Evolutionary conservation across 2,329 filamentous ascomycete genomes (phyloP).

Genomic region (Didymella keratinophila): DNA sequence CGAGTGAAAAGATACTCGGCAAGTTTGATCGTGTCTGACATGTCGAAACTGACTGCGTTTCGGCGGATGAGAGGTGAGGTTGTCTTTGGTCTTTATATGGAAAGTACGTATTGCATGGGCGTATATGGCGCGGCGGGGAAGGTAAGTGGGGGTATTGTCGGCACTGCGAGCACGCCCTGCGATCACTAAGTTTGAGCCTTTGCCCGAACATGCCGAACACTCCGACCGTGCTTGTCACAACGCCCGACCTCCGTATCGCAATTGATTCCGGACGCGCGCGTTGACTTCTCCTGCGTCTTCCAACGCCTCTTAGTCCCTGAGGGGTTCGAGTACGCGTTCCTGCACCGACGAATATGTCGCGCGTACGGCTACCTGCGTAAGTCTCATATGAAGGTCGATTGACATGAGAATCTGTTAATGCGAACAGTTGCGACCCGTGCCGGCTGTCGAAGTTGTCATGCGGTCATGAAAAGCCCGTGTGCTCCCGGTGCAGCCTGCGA

Average conservation of each 20-base stretch:
- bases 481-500: constrained; percentile 3
- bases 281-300: background rate
- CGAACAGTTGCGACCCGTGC: background rate
- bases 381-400: background rate
- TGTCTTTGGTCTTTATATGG: background rate
- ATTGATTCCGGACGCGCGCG: background rate
- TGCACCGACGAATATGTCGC: background rate
- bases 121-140: background rate
- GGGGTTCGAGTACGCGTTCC: background rate
- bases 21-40: constrained; percentile 27
- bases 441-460: constrained; percentile 2
- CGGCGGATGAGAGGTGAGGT: too few relatives aligned
- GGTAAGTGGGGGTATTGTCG: background rate
- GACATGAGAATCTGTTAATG: background rate
- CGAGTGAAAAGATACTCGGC: constrained; percentile 36
- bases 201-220: too few relatives aligned
- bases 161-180: too few relatives aligned
- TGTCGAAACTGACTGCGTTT: background rate
- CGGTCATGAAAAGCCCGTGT: constrained; percentile 1
- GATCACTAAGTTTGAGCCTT: too few relatives aligned
- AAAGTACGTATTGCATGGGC: background rate
- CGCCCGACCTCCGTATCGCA: background rate
- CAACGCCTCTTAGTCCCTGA: background rate
- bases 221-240: background rate
- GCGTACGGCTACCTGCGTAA: constrained; percentile 5